phyloP scores from a whole-genome alignment of 352 stramenopile species.

The Globisporangium megalacanthum region DNA sequence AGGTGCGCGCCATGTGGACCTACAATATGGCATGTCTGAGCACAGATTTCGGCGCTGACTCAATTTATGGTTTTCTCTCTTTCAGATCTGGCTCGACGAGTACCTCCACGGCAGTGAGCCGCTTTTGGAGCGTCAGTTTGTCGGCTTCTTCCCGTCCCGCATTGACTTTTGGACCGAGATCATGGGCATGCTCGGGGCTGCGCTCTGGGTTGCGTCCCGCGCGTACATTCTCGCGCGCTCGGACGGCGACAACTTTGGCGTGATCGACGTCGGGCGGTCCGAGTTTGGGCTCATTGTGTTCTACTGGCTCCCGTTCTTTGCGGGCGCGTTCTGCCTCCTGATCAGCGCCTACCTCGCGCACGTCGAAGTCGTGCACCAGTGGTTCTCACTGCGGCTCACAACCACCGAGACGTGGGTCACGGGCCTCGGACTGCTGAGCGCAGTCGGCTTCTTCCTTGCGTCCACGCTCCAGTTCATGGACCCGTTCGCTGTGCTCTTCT shows the following conservation, averaged over 20 bases:
- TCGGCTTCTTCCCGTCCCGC: conserved; percentile 74
- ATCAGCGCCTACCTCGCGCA: conserved; percentile 74
- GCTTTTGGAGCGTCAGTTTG: conserved; percentile 54
- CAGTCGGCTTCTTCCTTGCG: conserved; percentile 69
- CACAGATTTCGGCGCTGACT: neutral
- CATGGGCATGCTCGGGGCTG: conserved; percentile 54
- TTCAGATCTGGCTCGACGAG: conserved; percentile 70
- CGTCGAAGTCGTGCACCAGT: conserved; percentile 80
- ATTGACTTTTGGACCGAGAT: conserved; percentile 81
- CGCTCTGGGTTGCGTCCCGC: conserved; percentile 46
- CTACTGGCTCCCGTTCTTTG: conserved; percentile 81
- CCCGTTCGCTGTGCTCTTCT: conserved; percentile 70
- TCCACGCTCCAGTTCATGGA: conserved; percentile 84
- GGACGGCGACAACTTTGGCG: conserved; percentile 52
- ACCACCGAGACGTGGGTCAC: conserved; percentile 51
- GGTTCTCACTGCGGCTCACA: conserved; percentile 71
- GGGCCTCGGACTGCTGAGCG: conserved; percentile 52
- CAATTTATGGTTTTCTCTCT: neutral
- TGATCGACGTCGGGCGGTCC: conserved; percentile 61
- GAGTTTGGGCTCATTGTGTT: conserved; percentile 63
- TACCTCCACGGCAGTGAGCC: conserved; percentile 76
- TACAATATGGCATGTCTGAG: neutral
- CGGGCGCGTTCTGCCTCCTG: conserved; percentile 71
- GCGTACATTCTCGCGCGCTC: conserved; percentile 27
- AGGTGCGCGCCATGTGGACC: conserved; percentile 18